Percentiles rank a stretch among this genome's conserved stretches.
phyloP scores from a whole-genome alignment of 768 basidiomycete genomes.

The Auricularia auricula-judae region DNA sequence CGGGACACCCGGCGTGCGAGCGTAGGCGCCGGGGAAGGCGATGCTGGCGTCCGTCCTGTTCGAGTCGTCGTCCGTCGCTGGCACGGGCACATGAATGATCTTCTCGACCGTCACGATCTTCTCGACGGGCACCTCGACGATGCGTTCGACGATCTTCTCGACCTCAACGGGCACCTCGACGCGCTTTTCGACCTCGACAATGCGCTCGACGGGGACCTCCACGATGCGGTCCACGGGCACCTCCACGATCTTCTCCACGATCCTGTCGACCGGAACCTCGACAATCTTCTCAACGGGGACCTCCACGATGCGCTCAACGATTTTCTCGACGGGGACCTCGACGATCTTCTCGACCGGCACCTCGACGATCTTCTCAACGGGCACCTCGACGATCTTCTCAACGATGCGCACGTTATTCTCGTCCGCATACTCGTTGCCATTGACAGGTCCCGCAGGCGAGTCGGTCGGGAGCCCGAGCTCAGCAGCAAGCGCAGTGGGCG shows the following conservation, averaged over 20 bases:
- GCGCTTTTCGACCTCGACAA: constrained; percentile 6
- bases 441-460: constrained; percentile 7
- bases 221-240: constrained; percentile 13
- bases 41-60: not conserved
- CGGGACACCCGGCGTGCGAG: not conserved
- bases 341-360: constrained; percentile 16
- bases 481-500: constrained; percentile 60
- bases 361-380: constrained; percentile 17
- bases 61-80: not conserved
- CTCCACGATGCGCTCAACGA: constrained; percentile 16
- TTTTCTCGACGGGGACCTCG: constrained; percentile 16
- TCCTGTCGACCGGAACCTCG: constrained; percentile 13
- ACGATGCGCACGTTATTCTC: constrained; percentile 12
- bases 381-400: constrained; percentile 15
- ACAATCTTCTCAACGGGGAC: constrained; percentile 16
- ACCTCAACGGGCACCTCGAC: constrained; percentile 3
- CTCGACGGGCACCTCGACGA: constrained; percentile 18
- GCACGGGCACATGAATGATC: constrained; percentile 9
- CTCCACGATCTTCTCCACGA: constrained; percentile 14
- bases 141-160: constrained; percentile 8
- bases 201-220: constrained; percentile 13
- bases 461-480: constrained; percentile 33
- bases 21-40: not conserved
- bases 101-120: constrained; percentile 15
- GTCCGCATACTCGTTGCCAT: constrained; percentile 13